Evolutionary conservation across 176 grass and related monocot genomes (phyloP).

Genomic region (Juncus effusus): DNA sequence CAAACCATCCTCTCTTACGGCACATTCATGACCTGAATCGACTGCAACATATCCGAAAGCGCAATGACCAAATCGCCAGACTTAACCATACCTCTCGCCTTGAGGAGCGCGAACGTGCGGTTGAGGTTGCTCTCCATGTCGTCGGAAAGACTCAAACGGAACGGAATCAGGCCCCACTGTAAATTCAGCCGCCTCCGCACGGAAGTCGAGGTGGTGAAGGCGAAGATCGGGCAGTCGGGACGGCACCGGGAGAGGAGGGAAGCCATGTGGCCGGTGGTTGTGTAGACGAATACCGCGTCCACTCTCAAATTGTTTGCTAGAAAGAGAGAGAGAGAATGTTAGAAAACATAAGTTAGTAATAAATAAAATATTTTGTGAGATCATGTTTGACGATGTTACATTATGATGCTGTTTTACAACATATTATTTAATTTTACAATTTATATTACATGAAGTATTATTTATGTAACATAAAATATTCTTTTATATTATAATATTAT

Average conservation of each 20-base stretch:
- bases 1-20: conserved; percentile 36
- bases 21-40: conserved; percentile 99
- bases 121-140: conserved; percentile 98
- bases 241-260: conserved; percentile 84
- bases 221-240: conserved; percentile 84
- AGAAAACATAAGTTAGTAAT: not conserved
- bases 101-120: conserved; percentile 89
- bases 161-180: conserved; percentile 93
- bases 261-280: conserved; percentile 77
- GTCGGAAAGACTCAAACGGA: conserved; percentile 56
- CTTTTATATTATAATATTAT: no score
- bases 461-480: no score
- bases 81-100: conserved; percentile 90
- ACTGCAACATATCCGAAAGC: conserved; percentile 87
- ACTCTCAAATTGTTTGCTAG: conserved; percentile 87
- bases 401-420: no score
- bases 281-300: conserved; percentile 88
- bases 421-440: no score
- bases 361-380: not conserved
- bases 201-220: conserved; percentile 68
- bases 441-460: no score
- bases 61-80: conserved; percentile 88
- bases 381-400: no score
- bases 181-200: conserved; percentile 76
- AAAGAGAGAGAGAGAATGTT: conserved; percentile 8